These are phyloP conservation scores for Kluyveromyces dobzhanskii DNA, from an alignment of 805 yeast genomes.

Conservation along the genomic window DNA sequence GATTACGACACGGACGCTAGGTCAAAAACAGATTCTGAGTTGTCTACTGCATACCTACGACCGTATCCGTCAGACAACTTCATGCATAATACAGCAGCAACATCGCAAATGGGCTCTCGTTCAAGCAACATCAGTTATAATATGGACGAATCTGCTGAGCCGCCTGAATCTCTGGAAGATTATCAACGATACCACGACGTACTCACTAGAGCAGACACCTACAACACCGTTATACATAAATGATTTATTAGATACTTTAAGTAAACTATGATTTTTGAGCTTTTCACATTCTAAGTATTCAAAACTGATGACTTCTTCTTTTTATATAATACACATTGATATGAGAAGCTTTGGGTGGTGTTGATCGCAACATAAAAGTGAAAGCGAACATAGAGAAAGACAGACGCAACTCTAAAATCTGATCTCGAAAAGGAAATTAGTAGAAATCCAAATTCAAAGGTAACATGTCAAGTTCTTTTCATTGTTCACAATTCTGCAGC, in stretches of 20 bases:
- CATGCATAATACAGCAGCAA: not conserved
- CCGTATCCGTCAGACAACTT: not conserved
- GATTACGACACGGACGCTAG: conserved; percentile 1
- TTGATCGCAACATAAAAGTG: no score
- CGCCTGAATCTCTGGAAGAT: conserved; percentile 2
- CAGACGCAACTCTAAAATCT: no score
- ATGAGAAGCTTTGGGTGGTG: no score
- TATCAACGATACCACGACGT: conserved; percentile 1
- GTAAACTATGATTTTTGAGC: not conserved
- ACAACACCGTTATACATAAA: conserved; percentile 11
- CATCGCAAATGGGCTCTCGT: not conserved
- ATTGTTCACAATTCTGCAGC: conserved; percentile 13
- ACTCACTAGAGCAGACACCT: conserved; percentile 10
- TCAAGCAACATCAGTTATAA: not conserved
- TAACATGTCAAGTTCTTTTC: no score
- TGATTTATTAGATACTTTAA: not conserved
- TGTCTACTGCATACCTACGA: not conserved
- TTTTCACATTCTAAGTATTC: not conserved
- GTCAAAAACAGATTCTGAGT: conserved; percentile 1
- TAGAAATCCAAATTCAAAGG: no score
- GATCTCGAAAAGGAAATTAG: no score
- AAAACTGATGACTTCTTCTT: not conserved
- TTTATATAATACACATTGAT: no score
- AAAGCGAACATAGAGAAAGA: no score
- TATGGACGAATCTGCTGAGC: conserved; percentile 4